Evolutionary conservation across 129 eudicot species (phyloP).

Genomic region (Artemisia argyi): DNA sequence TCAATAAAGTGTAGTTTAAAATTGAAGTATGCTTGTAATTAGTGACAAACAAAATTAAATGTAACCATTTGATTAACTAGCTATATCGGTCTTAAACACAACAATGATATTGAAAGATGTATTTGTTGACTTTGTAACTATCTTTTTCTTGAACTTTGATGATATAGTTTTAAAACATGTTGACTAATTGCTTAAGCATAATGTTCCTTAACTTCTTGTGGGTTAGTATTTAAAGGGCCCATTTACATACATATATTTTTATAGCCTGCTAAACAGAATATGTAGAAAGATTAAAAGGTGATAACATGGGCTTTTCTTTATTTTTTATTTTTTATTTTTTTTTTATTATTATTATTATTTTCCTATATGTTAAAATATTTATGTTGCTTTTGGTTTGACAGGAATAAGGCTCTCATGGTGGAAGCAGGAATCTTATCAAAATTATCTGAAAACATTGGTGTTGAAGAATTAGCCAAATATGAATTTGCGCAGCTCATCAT

Average conservation of each 20-base stretch:
- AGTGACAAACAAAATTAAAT: not conserved
- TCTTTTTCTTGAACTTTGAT: slow-evolving; percentile 10
- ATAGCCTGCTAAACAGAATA: too few species aligned
- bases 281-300: not conserved
- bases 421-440: slow-evolving; percentile 85
- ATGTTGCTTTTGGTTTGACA: slow-evolving; percentile 33
- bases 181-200: slow-evolving; percentile 40
- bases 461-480: slow-evolving; percentile 44
- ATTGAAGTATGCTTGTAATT: too few species aligned
- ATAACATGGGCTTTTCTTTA: not conserved
- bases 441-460: slow-evolving; percentile 39
- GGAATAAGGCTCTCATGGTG: slow-evolving; percentile 86
- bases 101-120: not conserved
- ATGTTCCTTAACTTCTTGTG: slow-evolving; percentile 38
- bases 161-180: slow-evolving; percentile 29
- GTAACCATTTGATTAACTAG: too few species aligned
- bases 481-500: slow-evolving; percentile 66
- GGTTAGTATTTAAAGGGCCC: slow-evolving; percentile 22
- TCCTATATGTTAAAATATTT: not conserved
- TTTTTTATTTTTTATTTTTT: too few species aligned
- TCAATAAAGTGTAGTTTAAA: too few species aligned
- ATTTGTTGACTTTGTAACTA: slow-evolving; percentile 25
- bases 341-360: too few species aligned
- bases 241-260: not conserved
- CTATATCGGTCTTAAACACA: too few species aligned